These are phyloP conservation scores for Pyrenochaeta sp. DNA, from an alignment of 2,329 filamentous ascomycete genomes.

Conservation along the genomic window DNA sequence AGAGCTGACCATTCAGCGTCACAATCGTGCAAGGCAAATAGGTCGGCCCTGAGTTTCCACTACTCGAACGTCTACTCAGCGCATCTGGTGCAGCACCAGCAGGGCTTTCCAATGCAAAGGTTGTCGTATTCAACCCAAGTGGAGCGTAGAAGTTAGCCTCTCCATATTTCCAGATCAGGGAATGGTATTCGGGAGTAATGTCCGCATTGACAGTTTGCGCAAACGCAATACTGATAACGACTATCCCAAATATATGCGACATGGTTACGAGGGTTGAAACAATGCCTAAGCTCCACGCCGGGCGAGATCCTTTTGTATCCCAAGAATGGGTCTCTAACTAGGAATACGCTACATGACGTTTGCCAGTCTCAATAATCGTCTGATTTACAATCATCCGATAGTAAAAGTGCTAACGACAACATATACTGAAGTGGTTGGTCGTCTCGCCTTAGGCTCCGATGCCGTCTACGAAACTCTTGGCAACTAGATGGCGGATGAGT, in stretches of 20 bases:
- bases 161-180: constrained; percentile 6
- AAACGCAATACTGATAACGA: not conserved
- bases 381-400: too few relatives aligned
- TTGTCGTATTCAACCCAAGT: constrained; percentile 1
- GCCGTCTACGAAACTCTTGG: too few relatives aligned
- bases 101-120: constrained; percentile 6
- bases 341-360: too few relatives aligned
- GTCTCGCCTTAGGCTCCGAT: too few relatives aligned
- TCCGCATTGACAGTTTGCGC: not conserved
- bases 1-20: not conserved
- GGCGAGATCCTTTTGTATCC: too few relatives aligned
- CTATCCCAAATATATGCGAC: not conserved
- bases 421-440: too few relatives aligned
- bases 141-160: constrained; percentile 6
- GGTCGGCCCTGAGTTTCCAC: not conserved
- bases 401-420: too few relatives aligned
- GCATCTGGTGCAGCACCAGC: constrained; percentile 1
- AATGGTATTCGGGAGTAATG: constrained; percentile 6
- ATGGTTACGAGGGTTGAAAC: too few relatives aligned
- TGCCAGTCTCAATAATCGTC: too few relatives aligned
- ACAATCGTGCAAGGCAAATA: not conserved
- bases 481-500: too few relatives aligned
- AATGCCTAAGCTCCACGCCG: too few relatives aligned
- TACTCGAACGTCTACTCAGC: not conserved
- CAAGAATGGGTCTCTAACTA: too few relatives aligned